Percentiles rank a stretch among this genome's conserved stretches.
These are phyloP conservation scores for Chenopodium berlandieri DNA, from an alignment of 148 eudicot species.

Conservation along the genomic window DNA sequence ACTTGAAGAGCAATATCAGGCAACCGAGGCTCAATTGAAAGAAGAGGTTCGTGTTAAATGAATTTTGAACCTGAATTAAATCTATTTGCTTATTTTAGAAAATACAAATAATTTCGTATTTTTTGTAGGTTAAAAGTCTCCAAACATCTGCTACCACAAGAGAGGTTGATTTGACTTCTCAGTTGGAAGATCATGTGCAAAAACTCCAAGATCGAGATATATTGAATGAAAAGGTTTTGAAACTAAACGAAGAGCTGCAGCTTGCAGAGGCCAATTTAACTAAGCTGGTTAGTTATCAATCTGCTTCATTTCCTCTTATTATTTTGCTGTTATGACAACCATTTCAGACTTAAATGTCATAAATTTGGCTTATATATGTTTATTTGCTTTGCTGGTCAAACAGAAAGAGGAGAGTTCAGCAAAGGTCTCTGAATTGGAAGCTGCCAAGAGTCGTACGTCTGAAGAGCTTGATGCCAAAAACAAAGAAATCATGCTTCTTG, in stretches of 20 bases:
- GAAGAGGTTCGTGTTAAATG: constrained; percentile 42
- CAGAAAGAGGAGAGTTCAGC: constrained; percentile 62
- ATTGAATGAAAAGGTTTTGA: constrained; percentile 29
- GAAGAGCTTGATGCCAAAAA: constrained; percentile 68
- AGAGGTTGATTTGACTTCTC: constrained; percentile 39
- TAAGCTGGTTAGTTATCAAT: constrained; percentile 34
- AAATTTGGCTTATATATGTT: not conserved
- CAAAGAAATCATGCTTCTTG: constrained; percentile 42
- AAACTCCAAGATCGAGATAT: constrained; percentile 33
- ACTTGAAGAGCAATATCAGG: constrained; percentile 49
- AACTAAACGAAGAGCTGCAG: constrained; percentile 45
- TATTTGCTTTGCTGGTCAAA: constrained; percentile 20
- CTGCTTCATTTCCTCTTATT: not conserved
- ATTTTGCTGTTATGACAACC: not conserved
- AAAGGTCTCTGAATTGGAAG: constrained; percentile 57
- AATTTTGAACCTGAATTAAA: not conserved
- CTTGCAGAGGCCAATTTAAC: constrained; percentile 29
- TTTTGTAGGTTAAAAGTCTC: constrained; percentile 33
- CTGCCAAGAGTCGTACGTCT: constrained; percentile 37
- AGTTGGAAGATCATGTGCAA: constrained; percentile 33
- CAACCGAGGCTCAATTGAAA: constrained; percentile 47
- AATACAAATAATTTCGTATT: not conserved
- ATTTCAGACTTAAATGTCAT: not conserved
- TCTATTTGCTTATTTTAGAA: not conserved
- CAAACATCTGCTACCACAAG: constrained; percentile 35